A percentile compares a stretch with the other conserved stretches of the same genome.
Conservation (phyloP, 306 rosid genomes). For the Betula pendula region DNA sequence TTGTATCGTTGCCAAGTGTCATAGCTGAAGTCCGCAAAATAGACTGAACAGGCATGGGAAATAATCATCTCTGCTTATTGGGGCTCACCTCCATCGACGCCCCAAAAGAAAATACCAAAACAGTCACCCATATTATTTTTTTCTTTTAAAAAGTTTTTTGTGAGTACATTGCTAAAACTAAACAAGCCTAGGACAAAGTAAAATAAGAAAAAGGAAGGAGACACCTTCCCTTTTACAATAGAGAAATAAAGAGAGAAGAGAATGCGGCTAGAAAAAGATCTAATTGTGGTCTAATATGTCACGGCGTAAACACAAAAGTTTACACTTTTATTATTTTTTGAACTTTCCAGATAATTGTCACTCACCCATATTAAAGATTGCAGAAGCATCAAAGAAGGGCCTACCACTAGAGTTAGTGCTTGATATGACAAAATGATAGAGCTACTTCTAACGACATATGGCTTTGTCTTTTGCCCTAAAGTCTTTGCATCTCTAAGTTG, state of each 20-base stretch:
- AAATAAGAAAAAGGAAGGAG: too few species aligned
- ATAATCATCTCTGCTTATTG: not conserved
- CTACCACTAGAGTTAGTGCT: not conserved
- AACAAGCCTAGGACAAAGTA: too few species aligned
- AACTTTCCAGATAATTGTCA: too few species aligned
- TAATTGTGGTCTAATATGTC: too few species aligned
- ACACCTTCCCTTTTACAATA: too few species aligned
- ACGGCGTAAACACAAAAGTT: too few species aligned
- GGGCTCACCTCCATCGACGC: not conserved
- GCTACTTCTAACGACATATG: not conserved
- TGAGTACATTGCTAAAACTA: too few species aligned
- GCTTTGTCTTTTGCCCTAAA: not conserved
- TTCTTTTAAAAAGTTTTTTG: too few species aligned
- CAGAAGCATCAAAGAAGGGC: not conserved
- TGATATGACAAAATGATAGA: not conserved
- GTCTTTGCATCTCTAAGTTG: not conserved
- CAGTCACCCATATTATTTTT: not conserved
- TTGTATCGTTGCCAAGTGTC: slow-evolving; percentile 17
- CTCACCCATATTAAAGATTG: not conserved
- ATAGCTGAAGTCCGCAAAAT: slow-evolving; percentile 2
- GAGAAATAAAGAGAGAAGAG: too few species aligned
- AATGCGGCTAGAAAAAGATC: too few species aligned
- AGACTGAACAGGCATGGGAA: not conserved
- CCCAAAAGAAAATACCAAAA: not conserved
- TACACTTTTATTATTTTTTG: too few species aligned